Conservation (phyloP, 2,329 filamentous ascomycete genomes). For the Colletotrichum sp. region DNA sequence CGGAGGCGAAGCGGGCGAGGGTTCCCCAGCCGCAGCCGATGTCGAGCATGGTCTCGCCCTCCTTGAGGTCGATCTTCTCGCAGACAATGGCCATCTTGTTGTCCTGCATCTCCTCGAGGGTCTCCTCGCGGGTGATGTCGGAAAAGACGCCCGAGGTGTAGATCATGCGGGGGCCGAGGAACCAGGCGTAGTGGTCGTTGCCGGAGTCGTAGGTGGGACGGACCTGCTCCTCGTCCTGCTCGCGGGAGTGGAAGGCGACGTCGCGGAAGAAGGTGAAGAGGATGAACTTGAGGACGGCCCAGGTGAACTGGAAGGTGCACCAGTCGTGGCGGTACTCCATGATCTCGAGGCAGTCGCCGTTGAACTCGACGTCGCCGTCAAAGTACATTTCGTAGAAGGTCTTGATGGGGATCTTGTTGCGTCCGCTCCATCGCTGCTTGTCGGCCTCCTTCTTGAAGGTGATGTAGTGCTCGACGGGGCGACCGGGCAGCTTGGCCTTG, state of each 20-base stretch:
- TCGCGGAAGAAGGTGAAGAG: constrained; percentile 83
- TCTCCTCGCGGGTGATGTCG: constrained; percentile 85
- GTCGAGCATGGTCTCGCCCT: constrained; percentile 84
- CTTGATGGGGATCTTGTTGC: constrained; percentile 85
- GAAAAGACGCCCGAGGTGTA: constrained; percentile 96
- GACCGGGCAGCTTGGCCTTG: constrained; percentile 85
- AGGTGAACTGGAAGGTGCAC: constrained; percentile 92
- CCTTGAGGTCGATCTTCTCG: constrained; percentile 88
- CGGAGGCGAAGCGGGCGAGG: constrained; percentile 88
- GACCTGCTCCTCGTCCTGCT: constrained; percentile 97
- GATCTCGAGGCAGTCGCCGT: constrained; percentile 86
- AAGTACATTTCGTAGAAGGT: constrained; percentile 99
- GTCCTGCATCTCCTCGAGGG: constrained; percentile 93
- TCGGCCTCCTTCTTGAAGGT: constrained; percentile 74
- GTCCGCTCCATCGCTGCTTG: constrained; percentile 72
- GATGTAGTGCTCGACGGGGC: constrained; percentile 89
- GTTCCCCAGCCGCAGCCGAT: constrained; percentile 99
- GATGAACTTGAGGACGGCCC: constrained; percentile 86
- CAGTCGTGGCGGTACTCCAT: constrained; percentile 97
- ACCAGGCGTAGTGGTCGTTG: constrained; percentile 98
- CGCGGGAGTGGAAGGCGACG: constrained; percentile 89
- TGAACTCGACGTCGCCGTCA: constrained; percentile 92
- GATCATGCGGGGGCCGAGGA: constrained; percentile 97
- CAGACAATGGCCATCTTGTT: constrained; percentile 96
- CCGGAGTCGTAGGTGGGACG: constrained; percentile 97